Evolutionary conservation across 306 rosid genomes (phyloP), one percentile per base, ranked within the genome.

Genomic region (Malus fusca): DNA sequence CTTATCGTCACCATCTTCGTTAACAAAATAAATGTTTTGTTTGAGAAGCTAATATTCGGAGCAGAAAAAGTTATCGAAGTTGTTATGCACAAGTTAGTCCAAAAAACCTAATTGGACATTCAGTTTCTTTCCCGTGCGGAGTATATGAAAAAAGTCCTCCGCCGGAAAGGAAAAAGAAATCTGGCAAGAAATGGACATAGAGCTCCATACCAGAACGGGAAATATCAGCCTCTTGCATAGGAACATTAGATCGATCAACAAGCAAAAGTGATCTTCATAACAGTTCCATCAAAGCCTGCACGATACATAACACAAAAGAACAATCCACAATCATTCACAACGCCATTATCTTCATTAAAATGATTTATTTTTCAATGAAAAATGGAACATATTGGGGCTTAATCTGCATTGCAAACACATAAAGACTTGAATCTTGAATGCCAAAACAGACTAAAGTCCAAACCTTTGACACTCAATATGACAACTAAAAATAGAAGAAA

Each of bases 201-300:
- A 73, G 68, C 26, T 13, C 42, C 77, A 73, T 40, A 60, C 68
- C 75, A 71, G 84, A 79, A 72, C 68, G 26, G 75, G 72, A 73
- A 51, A 76, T 25, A 75, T 81, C 75, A 59, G 58, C 78, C 69
- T 82, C 77, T 61, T 40, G 72, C 35, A 72, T 69, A 33, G 63
- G 66, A 73, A 83, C 81, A 69, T 15, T 75, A 77, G 77, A 60
- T 80, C 77, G 55, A 79, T 43, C 74, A 69, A 63, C 79, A 81
- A 74, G 78, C 56, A 51, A 75, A 71, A 68, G 40, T 62, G 61
- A 51, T 75, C 82, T 75, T 77, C 88, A 73, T 78, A 64, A 68
- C 64, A 71, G 66, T 48, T 77, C 88, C 78, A 82, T 46, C 73
- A 58, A 11, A 66, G 61, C 72, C 84, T 55, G 86, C 35, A 80